Percentiles rank a stretch among this genome's conserved stretches.
Conservation (phyloP, 192 early-diverging fungal species). For the Backusella australiensis region DNA sequence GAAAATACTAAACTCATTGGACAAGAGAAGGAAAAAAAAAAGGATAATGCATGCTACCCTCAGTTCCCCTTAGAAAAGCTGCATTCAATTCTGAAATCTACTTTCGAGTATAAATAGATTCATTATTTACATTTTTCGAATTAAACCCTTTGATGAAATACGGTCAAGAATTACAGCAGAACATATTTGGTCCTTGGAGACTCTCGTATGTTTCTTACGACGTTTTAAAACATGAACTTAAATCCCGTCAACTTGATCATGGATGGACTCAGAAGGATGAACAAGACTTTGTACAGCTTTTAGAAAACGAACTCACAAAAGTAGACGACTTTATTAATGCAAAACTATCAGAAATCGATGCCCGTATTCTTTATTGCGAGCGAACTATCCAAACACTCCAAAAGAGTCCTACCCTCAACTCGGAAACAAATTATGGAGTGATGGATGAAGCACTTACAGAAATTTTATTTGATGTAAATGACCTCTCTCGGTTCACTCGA, state of each 20-base stretch:
- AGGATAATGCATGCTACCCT: background rate
- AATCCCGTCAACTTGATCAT: conserved; percentile 50
- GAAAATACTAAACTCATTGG: conserved; percentile 1
- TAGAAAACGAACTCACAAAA: conserved; percentile 40
- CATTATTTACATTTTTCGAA: background rate
- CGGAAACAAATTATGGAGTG: conserved; percentile 47
- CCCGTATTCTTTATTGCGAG: conserved; percentile 68
- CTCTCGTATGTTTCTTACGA: conserved; percentile 33
- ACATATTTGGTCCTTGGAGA: conserved; percentile 35
- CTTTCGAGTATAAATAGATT: conserved; percentile 2
- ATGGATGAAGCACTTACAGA: conserved; percentile 69
- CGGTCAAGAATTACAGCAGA: conserved; percentile 36
- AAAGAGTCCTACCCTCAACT: conserved; percentile 47
- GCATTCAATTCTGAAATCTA: background rate
- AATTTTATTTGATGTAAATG: conserved; percentile 61
- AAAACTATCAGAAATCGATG: conserved; percentile 75
- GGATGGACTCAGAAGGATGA: conserved; percentile 66
- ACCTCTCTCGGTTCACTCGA: conserved; percentile 76
- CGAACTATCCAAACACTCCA: conserved; percentile 40
- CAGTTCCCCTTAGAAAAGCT: background rate
- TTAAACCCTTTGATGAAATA: conserved; percentile 25
- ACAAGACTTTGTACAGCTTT: conserved; percentile 27
- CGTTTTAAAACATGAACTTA: conserved; percentile 31
- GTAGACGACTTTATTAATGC: conserved; percentile 69
- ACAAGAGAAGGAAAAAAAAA: background rate